These are phyloP conservation scores for Sphaceloma murrayae DNA, from an alignment of 2,329 filamentous ascomycete species.

Conservation along the genomic window DNA sequence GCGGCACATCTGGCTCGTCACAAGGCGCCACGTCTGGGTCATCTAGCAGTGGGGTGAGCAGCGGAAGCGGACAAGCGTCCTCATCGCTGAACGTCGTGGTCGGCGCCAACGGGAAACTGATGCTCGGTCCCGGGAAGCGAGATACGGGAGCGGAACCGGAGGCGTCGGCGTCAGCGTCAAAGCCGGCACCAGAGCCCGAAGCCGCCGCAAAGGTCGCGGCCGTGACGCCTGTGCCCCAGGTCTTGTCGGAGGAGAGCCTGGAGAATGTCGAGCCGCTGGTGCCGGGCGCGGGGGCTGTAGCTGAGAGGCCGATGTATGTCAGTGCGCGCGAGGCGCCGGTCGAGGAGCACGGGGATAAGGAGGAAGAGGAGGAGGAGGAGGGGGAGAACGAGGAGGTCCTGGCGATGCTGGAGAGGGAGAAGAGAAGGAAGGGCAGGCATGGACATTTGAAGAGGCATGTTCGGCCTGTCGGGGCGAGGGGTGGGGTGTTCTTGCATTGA, in stretches of 20 bases:
- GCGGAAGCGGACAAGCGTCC: neutral
- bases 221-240: too few relatives aligned
- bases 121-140: neutral
- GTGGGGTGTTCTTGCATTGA: slow-evolving; percentile 3
- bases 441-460: slow-evolving; percentile 10
- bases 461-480: slow-evolving; percentile 4
- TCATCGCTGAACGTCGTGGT: slow-evolving; percentile 10
- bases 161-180: neutral
- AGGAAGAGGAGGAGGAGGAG: slow-evolving; percentile 1
- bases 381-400: neutral
- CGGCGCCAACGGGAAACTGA: neutral
- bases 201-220: neutral
- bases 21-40: neutral
- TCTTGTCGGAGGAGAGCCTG: too few relatives aligned
- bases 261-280: neutral
- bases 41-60: neutral
- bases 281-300: neutral
- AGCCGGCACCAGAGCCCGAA: neutral
- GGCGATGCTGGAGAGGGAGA: slow-evolving; percentile 7
- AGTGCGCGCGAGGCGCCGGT: neutral
- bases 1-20: neutral
- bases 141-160: neutral
- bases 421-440: slow-evolving; percentile 5
- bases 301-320: neutral
- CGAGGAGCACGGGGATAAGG: neutral